Conservation (phyloP, 352 stramenopile species). For the Aphanomyces stellatus region DNA sequence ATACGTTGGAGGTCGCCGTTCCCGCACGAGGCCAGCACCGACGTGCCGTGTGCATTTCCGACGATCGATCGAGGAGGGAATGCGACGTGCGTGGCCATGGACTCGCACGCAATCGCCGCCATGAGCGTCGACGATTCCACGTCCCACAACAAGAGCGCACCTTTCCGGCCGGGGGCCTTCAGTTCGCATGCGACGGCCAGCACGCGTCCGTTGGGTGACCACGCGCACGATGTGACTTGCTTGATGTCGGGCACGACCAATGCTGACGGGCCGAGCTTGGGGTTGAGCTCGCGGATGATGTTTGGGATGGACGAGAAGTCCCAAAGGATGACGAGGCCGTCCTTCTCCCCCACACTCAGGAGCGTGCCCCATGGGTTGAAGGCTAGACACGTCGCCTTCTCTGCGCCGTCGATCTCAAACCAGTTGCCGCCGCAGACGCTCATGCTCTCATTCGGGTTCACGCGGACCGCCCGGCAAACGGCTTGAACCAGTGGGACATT, state of each 20-base stretch:
- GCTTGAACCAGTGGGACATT: constrained; percentile 19
- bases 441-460: constrained; percentile 2
- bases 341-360: constrained; percentile 65
- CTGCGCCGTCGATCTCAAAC: constrained; percentile 60
- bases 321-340: constrained; percentile 74
- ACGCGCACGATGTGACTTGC: constrained; percentile 11
- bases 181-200: constrained; percentile 16
- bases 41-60: too few species aligned
- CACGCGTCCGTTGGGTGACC: constrained; percentile 9
- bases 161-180: not conserved
- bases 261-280: constrained; percentile 28
- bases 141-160: constrained; percentile 9
- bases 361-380: constrained; percentile 54
- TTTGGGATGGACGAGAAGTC: constrained; percentile 72
- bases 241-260: constrained; percentile 17
- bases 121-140: not conserved
- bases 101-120: constrained; percentile 9
- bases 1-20: not conserved
- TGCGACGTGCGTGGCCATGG: constrained; percentile 11
- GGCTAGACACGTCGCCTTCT: constrained; percentile 62
- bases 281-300: constrained; percentile 69
- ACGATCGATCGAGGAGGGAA: constrained; percentile 2
- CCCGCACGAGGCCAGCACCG: not conserved
- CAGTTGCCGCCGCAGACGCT: constrained; percentile 26
- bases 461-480: constrained; percentile 7